Evolutionary conservation across 2,329 filamentous ascomycete species (phyloP), one percentile per base, ranked within the genome.

Genomic region (Hymenoscyphus fructigenus): DNA sequence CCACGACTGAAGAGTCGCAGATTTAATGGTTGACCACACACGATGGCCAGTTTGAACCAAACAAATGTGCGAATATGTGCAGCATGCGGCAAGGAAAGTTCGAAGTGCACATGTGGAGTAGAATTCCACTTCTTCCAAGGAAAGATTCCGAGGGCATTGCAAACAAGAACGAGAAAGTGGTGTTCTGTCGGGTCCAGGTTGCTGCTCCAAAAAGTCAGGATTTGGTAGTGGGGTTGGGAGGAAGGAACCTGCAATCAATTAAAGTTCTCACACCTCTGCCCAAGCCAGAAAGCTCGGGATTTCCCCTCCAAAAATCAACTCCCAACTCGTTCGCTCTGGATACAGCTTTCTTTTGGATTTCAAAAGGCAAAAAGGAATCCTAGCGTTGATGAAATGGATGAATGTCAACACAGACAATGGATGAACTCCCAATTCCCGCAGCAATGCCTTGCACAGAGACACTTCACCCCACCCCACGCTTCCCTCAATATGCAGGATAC

Each of bases 401-500:
- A 23, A 53, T 53, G 23, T 23, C 20, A 38, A 14, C 34, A 15
- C 34, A 14, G 34, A 38, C 34, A 50, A 50, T 50, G 44, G 44
- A 50, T 50, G 44, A 50, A 53, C 47, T 26, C 47, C 47, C 23
- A 53, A 53, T 53, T 53, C 20, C 20, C 47, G 47, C 20, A 53
- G 20, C 47, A 50, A 50, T 50, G 44, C 44, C 44, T 50, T 50
- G 44, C 47, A 53, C 47, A 53, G 47, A 38, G 36, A 15, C 36
- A 38, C 14, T 53, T 53, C 20, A 53, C 47, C 44, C 47, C 47
- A 53, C 47, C 47, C 14, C 47, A 26, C 47, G 47, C 47, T 23
- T 23, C 47, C 47, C 47, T 53, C 47, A 10, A 41, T 20, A 36
- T 60, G 38, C 44, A 60, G 44, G 60, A 57, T 41, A 64, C 38